A percentile compares a stretch with the other conserved stretches of the same genome.
Conservation (phyloP, 176 grass and related monocot genomes). For the Chrysopogon serrulatus region DNA sequence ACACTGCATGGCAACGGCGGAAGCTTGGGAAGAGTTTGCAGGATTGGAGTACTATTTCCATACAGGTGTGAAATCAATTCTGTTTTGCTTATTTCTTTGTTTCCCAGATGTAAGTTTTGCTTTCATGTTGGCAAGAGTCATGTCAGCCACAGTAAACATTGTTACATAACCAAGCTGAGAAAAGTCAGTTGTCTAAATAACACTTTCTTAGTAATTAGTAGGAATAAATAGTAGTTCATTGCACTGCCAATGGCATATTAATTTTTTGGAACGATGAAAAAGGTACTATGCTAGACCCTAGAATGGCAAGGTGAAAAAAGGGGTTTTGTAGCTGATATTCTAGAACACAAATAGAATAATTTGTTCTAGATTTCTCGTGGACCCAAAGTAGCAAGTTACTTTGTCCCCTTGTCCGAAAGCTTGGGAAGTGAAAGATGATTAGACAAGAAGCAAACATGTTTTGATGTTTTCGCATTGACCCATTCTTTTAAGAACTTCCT, state of each 20-base stretch:
- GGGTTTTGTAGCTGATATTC: neutral
- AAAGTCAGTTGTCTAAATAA: neutral
- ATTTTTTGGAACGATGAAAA: neutral
- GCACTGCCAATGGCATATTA: neutral
- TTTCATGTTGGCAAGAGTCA: neutral
- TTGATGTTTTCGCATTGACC: neutral
- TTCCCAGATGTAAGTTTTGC: neutral
- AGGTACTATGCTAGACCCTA: neutral
- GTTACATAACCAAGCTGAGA: neutral
- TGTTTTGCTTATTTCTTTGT: constrained; percentile 7
- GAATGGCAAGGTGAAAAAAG: neutral
- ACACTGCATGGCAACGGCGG: constrained; percentile 94
- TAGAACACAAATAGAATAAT: neutral
- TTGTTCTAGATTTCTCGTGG: neutral
- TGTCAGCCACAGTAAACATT: neutral
- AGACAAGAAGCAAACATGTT: neutral
- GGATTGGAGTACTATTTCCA: constrained; percentile 93
- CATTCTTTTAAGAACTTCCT: neutral
- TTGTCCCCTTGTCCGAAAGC: too few relatives aligned
- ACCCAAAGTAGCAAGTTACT: neutral
- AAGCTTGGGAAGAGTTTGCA: constrained; percentile 98
- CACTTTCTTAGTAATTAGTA: neutral
- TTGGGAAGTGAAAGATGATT: neutral
- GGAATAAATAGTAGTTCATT: neutral
- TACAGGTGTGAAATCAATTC: constrained; percentile 63